Base-by-base conservation (phyloP, 2,329 filamentous ascomycete species). In the Periglandula ipomoeae region DNA sequence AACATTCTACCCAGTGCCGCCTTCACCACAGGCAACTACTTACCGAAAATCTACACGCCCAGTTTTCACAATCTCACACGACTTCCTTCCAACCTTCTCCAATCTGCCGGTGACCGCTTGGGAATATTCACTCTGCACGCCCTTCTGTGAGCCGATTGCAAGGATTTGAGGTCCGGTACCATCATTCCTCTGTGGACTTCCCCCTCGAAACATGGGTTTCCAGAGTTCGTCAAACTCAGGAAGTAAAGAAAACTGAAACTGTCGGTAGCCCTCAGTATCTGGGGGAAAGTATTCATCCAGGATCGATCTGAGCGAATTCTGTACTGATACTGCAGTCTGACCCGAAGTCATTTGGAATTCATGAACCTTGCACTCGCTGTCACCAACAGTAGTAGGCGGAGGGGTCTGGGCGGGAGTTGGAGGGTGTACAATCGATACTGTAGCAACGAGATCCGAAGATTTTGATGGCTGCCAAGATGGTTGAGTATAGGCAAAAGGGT, bases 1-100 rank as follows among this genome's bases (percentile, higher is more conserved):
- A 17, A 35, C 17, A 19, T 32, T 19, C 30, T 6, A 7, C n/a
- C n/a, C n/a, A n/a, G n/a, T n/a, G n/a, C n/a, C n/a, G n/a, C n/a
- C n/a, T n/a, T n/a, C n/a, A n/a, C n/a, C n/a, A n/a, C n/a, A n/a
- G n/a, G n/a, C n/a, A n/a, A n/a, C n/a, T n/a, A 35, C 15, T 51
- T 66, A 81, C 77, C 77, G 72, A 26, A 84, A 66, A 57, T 83
- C 76, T n/a, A 84, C 59, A 34, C 74, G 71, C 15, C 76, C 78
- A 50, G 74, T 79, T 35, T 74, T 71, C 17, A 69, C 75, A 9
- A 69, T 57, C 1, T 76, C 75, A 43, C 65, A 72, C 0, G 70
- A 62, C 50, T 76, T 76, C 6, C 62, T 68, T 0, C 78, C 79
- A 4, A 82, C 63, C 47, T 70, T 74, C 55, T 82, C 79, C 10